These are phyloP conservation scores for Pelargonium nanum DNA, from an alignment of 345 rosid genomes.

Conservation along the genomic window DNA sequence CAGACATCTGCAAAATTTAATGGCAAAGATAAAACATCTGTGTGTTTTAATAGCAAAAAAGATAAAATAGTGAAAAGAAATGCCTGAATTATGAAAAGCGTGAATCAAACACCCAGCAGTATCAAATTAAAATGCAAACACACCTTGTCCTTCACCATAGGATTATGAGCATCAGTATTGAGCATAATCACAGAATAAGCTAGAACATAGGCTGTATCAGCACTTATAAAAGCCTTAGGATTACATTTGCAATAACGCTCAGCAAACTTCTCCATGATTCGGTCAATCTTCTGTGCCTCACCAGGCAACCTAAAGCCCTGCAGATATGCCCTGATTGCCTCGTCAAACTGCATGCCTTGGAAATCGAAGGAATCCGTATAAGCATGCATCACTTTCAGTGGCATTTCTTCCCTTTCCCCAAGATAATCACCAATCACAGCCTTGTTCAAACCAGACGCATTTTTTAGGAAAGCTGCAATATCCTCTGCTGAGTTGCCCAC, in stretches of 20 bases:
- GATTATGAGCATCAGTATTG: constrained; percentile 97
- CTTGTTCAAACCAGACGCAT: constrained; percentile 83
- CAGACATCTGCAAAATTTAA: constrained; percentile 73
- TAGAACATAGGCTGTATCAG: constrained; percentile 97
- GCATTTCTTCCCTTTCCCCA: constrained; percentile 93
- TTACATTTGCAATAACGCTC: constrained; percentile 97
- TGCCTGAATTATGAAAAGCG: neutral
- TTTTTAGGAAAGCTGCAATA: constrained; percentile 84
- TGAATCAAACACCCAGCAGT: constrained; percentile 15
- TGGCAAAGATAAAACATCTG: neutral
- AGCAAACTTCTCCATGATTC: constrained; percentile 97
- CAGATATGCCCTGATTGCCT: constrained; percentile 79
- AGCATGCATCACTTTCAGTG: constrained; percentile 96
- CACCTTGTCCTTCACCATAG: constrained; percentile 97
- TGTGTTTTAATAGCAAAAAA: neutral
- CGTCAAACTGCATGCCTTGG: constrained; percentile 83
- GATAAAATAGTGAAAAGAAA: neutral
- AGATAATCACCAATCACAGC: constrained; percentile 90
- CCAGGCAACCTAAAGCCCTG: constrained; percentile 97
- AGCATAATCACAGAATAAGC: constrained; percentile 97
- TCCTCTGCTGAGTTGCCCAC: constrained; percentile 90
- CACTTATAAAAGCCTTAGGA: constrained; percentile 83
- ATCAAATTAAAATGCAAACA: constrained; percentile 16
- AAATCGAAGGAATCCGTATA: constrained; percentile 94
- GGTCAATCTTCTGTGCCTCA: constrained; percentile 98